Evolutionary conservation across 2,329 filamentous ascomycete genomes (phyloP).

Genomic region (Colletotrichum liriopes): DNA sequence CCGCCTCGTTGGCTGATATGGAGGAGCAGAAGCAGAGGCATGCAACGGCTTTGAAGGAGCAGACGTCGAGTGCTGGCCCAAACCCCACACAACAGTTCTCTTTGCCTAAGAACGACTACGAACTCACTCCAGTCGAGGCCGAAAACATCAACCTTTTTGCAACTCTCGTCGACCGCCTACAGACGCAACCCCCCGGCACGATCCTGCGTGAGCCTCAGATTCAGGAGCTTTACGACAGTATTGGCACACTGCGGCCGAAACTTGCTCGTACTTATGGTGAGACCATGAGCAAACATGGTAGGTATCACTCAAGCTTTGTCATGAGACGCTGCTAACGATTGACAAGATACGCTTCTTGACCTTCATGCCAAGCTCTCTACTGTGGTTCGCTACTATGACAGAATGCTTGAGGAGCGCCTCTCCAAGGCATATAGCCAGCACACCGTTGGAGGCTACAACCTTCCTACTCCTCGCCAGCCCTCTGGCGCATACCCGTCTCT

Average conservation of each 20-base stretch:
- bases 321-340: conserved; percentile 51
- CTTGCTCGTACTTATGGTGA: conserved; percentile 96
- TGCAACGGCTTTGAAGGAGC: conserved; percentile 85
- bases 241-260: conserved; percentile 93
- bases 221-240: conserved; percentile 97
- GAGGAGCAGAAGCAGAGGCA: conserved; percentile 97
- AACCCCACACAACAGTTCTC: conserved; percentile 67
- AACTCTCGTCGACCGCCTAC: conserved; percentile 92
- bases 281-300: conserved; percentile 99
- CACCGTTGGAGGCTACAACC: conserved; percentile 75
- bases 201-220: conserved; percentile 98
- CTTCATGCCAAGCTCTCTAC: conserved; percentile 96
- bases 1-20: conserved; percentile 95
- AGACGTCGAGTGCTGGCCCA: conserved; percentile 71
- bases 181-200: conserved; percentile 95
- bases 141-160: conserved; percentile 98
- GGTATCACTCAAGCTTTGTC: conserved; percentile 48
- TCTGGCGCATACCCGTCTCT: conserved; percentile 81
- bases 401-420: conserved; percentile 96
- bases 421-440: conserved; percentile 94
- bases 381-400: conserved; percentile 96
- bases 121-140: conserved; percentile 92
- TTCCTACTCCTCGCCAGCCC: conserved; percentile 67
- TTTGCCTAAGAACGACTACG: conserved; percentile 91
- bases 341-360: conserved; percentile 88